These are phyloP conservation scores for Tremellales sp. DNA, from an alignment of 1,284 basidiomycete species.

Conservation along the genomic window DNA sequence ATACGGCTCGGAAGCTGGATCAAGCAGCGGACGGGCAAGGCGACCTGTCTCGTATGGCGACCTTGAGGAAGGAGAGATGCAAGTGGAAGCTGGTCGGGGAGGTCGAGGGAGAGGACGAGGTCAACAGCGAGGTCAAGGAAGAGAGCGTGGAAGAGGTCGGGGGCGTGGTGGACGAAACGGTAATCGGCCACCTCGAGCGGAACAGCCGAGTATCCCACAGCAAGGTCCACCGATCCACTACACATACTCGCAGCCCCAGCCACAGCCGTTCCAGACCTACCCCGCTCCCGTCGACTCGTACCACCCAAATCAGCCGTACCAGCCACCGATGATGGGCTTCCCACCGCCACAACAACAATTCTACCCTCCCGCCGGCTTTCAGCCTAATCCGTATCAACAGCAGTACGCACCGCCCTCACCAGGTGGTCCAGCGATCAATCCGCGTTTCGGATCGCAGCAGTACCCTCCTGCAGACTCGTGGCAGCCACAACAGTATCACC, in stretches of 20 bases:
- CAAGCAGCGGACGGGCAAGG: conserved; percentile 15
- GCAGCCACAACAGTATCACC: not conserved
- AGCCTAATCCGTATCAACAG: conserved; percentile 4
- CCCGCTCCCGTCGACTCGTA: conserved; percentile 1
- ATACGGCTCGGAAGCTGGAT: conserved; percentile 22
- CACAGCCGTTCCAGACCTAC: conserved; percentile 3
- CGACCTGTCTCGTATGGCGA: conserved; percentile 6
- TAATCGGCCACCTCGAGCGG: not conserved
- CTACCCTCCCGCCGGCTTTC: too few species aligned
- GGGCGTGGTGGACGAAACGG: conserved; percentile 9
- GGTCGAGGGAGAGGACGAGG: conserved; percentile 20
- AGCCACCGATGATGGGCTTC: conserved; percentile 2
- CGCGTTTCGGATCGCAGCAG: conserved; percentile 40
- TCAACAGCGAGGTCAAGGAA: conserved; percentile 17
- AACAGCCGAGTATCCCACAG: not conserved
- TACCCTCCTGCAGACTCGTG: not conserved
- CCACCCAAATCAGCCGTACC: conserved; percentile 2
- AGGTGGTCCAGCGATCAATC: conserved; percentile 42
- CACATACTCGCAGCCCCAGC: conserved; percentile 1
- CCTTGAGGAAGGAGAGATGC: conserved; percentile 6
- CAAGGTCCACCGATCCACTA: not conserved
- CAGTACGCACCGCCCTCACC: conserved; percentile 2
- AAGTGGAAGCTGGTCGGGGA: conserved; percentile 4
- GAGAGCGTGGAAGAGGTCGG: conserved; percentile 27
- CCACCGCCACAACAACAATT: conserved; percentile 6